phyloP scores from a whole-genome alignment of 345 rosid species.

The Corymbia maculata region DNA sequence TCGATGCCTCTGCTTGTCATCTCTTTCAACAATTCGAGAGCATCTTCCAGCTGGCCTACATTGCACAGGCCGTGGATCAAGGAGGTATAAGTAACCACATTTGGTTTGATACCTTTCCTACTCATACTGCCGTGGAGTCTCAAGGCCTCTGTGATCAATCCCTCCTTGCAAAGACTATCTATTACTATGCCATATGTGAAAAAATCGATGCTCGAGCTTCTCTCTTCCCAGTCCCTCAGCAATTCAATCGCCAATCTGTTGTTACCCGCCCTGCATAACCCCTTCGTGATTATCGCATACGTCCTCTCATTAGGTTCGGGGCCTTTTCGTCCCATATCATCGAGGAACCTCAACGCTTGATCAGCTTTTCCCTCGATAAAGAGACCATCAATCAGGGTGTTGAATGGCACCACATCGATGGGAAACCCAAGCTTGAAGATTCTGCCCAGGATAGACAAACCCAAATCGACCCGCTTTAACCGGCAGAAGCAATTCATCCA shows the following conservation, averaged over 20 bases:
- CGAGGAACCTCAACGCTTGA: not conserved
- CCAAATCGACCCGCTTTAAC: not conserved
- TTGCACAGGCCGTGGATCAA: not conserved
- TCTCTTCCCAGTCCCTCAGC: not conserved
- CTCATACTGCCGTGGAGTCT: not conserved
- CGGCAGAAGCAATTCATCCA: not conserved
- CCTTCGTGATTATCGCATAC: fast-evolving
- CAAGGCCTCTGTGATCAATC: not conserved
- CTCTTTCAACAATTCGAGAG: not conserved
- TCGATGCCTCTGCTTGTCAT: not conserved
- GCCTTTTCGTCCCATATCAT: not conserved
- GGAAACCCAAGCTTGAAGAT: not conserved
- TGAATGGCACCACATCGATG: not conserved
- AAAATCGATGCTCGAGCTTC: fast-evolving
- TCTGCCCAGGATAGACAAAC: not conserved
- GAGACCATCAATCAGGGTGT: not conserved
- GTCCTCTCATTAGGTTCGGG: not conserved
- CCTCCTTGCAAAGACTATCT: not conserved
- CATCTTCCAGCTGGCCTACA: not conserved
- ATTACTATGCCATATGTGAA: fast-evolving
- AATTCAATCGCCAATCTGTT: not conserved
- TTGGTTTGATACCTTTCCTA: fast-evolving
- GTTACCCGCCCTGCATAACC: not conserved
- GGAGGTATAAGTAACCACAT: not conserved
- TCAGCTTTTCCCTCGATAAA: not conserved